Percentiles rank a stretch among this genome's conserved stretches.
Conservation (phyloP, 2,329 filamentous ascomycete genomes). For the Sclerotiophoma versabilis region DNA sequence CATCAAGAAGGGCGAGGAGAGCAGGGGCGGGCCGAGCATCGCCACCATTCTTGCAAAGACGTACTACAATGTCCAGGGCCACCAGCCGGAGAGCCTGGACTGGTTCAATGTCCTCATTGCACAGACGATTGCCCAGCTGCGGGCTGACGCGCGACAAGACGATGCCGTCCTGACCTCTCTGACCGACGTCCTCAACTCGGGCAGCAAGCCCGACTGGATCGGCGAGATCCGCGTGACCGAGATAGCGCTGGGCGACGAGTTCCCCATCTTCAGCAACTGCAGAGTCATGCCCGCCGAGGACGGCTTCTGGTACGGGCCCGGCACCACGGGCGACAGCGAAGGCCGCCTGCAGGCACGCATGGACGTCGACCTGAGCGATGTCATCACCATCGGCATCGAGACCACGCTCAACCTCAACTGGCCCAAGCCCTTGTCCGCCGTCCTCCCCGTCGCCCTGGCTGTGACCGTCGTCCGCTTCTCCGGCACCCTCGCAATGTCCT, state of each 20-base stretch:
- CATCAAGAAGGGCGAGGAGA: slow-evolving; percentile 55
- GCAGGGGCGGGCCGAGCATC: slow-evolving; percentile 76
- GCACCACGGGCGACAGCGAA: slow-evolving; percentile 64
- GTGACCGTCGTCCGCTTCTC: slow-evolving; percentile 95
- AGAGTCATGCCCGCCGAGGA: slow-evolving; percentile 91
- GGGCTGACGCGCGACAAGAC: slow-evolving; percentile 89
- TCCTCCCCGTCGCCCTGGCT: slow-evolving; percentile 88
- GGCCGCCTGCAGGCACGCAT: slow-evolving; percentile 89
- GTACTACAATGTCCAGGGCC: slow-evolving; percentile 94
- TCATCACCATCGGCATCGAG: slow-evolving; percentile 92
- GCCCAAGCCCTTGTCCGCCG: slow-evolving; percentile 85
- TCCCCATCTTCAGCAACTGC: slow-evolving; percentile 98
- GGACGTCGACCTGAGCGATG: slow-evolving; percentile 96
- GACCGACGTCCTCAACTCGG: slow-evolving; percentile 86
- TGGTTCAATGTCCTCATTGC: slow-evolving; percentile 99
- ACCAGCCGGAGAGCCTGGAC: slow-evolving; percentile 94
- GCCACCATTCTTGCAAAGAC: slow-evolving; percentile 94
- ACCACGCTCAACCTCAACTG: slow-evolving; percentile 95
- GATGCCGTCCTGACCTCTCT: slow-evolving; percentile 87
- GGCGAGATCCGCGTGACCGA: slow-evolving; percentile 95
- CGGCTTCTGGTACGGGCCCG: slow-evolving; percentile 59
- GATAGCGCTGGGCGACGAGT: slow-evolving; percentile 92
- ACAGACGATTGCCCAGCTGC: slow-evolving; percentile 94
- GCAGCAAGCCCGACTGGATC: slow-evolving; percentile 84
- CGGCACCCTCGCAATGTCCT: slow-evolving; percentile 90